Evolutionary conservation across 1,284 basidiomycete species (phyloP).

Genomic region (Takashimella tepidaria): DNA sequence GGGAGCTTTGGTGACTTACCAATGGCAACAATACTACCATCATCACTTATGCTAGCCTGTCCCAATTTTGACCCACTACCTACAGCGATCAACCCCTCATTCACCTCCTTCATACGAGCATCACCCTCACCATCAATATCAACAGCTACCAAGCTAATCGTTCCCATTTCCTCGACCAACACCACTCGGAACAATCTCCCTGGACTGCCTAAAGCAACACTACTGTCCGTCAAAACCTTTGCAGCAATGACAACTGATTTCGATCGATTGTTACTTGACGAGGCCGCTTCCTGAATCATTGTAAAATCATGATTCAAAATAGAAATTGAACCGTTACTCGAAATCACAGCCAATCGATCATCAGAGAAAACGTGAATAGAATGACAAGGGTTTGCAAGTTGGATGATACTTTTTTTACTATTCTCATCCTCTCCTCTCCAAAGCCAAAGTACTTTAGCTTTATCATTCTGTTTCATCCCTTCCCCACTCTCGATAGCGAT

Average conservation of each 20-base stretch:
- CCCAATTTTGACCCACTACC: neutral
- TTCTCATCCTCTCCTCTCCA: constrained; percentile 38
- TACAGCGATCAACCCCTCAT: neutral
- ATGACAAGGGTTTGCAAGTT: neutral
- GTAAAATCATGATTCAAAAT: neutral
- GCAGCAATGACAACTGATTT: neutral
- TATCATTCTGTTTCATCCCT: constrained; percentile 15
- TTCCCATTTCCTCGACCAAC: constrained; percentile 15
- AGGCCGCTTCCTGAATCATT: neutral
- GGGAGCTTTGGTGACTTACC: constrained; percentile 5
- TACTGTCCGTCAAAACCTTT: neutral
- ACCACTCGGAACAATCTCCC: constrained; percentile 3
- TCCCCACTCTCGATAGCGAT: constrained; percentile 31
- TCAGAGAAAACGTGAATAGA: neutral
- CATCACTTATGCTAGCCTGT: constrained; percentile 3
- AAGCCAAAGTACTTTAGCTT: constrained; percentile 33
- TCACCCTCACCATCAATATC: constrained; percentile 10
- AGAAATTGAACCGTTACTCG: neutral
- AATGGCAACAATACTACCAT: neutral
- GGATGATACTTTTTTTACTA: neutral
- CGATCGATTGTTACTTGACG: neutral
- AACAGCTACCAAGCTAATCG: constrained; percentile 10
- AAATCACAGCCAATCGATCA: neutral
- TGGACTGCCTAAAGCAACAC: too few relatives aligned
- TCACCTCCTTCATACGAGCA: neutral